Percentiles rank a stretch among this genome's conserved stretches.
Conservation (phyloP, 2,329 filamentous ascomycete genomes). For the Fusarium caatingaense region DNA sequence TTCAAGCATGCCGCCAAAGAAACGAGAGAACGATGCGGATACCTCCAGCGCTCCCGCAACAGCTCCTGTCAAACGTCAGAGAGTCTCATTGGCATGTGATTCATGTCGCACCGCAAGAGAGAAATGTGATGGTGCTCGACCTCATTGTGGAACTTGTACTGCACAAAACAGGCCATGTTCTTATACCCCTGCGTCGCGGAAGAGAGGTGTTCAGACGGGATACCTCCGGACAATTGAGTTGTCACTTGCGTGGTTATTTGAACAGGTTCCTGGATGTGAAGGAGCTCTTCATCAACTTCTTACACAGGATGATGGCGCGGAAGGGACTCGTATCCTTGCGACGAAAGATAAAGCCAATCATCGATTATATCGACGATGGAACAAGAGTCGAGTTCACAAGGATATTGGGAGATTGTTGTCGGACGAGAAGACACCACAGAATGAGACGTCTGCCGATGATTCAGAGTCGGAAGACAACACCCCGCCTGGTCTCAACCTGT, state of each 20-base stretch:
- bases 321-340: slow-evolving; percentile 57
- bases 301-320: slow-evolving; percentile 56
- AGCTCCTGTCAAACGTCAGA: slow-evolving; percentile 64
- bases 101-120: slow-evolving; percentile 75
- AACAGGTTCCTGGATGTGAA: slow-evolving; percentile 70
- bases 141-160: slow-evolving; percentile 74
- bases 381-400: slow-evolving; percentile 69
- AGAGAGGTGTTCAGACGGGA: slow-evolving; percentile 82
- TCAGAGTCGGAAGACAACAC: slow-evolving; percentile 48
- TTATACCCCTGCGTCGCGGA: slow-evolving; percentile 79
- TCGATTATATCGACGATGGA: slow-evolving; percentile 71
- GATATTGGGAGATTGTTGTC: slow-evolving; percentile 73
- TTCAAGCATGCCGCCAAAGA: slow-evolving; percentile 55
- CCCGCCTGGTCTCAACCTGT: slow-evolving; percentile 28
- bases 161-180: slow-evolving; percentile 73
- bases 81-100: slow-evolving; percentile 76
- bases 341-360: slow-evolving; percentile 66
- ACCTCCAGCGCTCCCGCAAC: slow-evolving; percentile 41
- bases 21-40: slow-evolving; percentile 48
- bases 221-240: slow-evolving; percentile 81
- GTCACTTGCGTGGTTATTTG: slow-evolving; percentile 74
- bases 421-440: slow-evolving; percentile 49
- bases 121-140: slow-evolving; percentile 77
- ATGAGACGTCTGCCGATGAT: slow-evolving; percentile 52
- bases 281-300: slow-evolving; percentile 66